phyloP scores from a whole-genome alignment of 2,329 filamentous ascomycete genomes.

The Reticulascus tulasneorum region DNA sequence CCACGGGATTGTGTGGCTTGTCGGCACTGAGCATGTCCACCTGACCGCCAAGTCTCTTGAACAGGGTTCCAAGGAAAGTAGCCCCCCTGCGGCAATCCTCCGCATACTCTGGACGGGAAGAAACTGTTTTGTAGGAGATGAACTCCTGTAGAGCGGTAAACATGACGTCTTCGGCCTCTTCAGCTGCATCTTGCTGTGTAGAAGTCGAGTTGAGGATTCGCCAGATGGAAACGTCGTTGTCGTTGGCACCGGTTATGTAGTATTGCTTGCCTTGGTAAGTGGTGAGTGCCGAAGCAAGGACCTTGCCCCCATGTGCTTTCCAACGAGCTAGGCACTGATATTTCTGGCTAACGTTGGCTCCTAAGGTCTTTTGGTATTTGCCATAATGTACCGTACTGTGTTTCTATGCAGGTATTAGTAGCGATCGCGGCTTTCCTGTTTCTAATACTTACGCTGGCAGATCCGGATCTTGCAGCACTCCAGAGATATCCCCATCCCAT shows the following conservation, averaged over 20 bases:
- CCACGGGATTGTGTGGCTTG: conserved; percentile 79
- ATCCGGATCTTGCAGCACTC: conserved; percentile 86
- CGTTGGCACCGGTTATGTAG: conserved; percentile 93
- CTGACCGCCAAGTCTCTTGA: conserved; percentile 85
- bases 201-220: conserved; percentile 46
- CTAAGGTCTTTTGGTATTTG: conserved; percentile 44
- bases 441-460: conserved; percentile 73
- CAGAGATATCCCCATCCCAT: conserved; percentile 83
- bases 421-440: too few species aligned
- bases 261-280: conserved; percentile 68
- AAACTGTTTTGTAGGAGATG: conserved; percentile 87
- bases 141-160: conserved; percentile 78
- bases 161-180: conserved; percentile 49
- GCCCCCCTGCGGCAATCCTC: conserved; percentile 92
- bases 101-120: conserved; percentile 77
- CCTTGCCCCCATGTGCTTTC: conserved; percentile 81
- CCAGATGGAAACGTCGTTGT: conserved; percentile 87
- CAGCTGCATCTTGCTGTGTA: conserved; percentile 21
- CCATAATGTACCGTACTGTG: conserved; percentile 64
- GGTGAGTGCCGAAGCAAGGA: conserved; percentile 77
- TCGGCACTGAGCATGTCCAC: conserved; percentile 87
- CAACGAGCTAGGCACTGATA: conserved; percentile 77
- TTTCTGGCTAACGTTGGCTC: conserved; percentile 64
- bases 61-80: conserved; percentile 82
- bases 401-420: conserved; percentile 43